A percentile compares a stretch with the other conserved stretches of the same genome.
phyloP scores from a whole-genome alignment of 148 eudicot species.

The Fallopia convolvulus region DNA sequence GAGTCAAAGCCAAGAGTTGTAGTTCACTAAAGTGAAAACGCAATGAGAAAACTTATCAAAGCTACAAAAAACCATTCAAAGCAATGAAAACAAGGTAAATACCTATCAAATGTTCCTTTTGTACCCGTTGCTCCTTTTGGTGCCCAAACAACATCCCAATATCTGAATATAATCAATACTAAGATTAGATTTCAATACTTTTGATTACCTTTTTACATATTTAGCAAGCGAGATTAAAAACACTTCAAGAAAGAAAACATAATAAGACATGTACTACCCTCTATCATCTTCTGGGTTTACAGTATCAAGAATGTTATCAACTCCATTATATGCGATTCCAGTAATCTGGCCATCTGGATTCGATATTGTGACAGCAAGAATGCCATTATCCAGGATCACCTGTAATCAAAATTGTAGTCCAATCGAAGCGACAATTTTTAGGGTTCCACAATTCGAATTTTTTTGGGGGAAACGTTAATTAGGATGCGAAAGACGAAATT shows the following conservation, averaged over 20 bases:
- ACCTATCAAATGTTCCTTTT: slow-evolving; percentile 31
- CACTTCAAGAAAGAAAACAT: not conserved
- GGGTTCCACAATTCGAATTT: not conserved
- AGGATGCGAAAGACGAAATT: no score
- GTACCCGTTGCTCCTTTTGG: slow-evolving; percentile 31
- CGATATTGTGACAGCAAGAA: slow-evolving; percentile 61
- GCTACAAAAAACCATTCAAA: not conserved
- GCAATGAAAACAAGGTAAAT: not conserved
- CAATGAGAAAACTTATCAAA: not conserved
- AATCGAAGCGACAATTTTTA: not conserved
- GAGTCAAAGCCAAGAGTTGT: not conserved
- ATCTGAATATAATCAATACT: slow-evolving; percentile 22
- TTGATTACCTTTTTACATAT: not conserved
- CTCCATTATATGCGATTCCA: slow-evolving; percentile 59
- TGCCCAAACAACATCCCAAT: slow-evolving; percentile 90
- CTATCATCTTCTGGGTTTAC: slow-evolving; percentile 53
- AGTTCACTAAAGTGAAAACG: not conserved
- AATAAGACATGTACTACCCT: slow-evolving; percentile 43
- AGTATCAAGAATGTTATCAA: slow-evolving; percentile 73
- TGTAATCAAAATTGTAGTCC: slow-evolving; percentile 18
- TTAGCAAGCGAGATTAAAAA: not conserved
- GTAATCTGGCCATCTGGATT: slow-evolving; percentile 76
- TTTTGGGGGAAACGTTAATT: no score
- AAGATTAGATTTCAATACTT: not conserved
- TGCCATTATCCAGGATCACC: slow-evolving; percentile 81